These are phyloP conservation scores for Colletotrichum shisoi DNA, from an alignment of 2,329 filamentous ascomycete genomes.

Conservation along the genomic window DNA sequence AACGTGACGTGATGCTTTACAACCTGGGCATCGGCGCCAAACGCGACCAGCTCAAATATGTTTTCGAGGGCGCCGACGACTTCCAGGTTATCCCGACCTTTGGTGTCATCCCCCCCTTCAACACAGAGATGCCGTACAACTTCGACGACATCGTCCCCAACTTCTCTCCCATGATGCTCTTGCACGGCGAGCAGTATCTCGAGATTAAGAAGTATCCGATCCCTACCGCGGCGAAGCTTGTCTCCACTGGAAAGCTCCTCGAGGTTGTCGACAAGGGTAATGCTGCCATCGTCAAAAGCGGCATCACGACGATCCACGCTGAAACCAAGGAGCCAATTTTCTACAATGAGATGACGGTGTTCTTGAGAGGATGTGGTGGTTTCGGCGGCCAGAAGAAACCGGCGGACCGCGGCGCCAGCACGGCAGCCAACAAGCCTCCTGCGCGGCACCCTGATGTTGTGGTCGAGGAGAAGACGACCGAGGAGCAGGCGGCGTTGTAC, in stretches of 20 bases:
- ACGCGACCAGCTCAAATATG: conserved; percentile 82
- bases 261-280: conserved; percentile 97
- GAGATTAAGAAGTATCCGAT: conserved; percentile 93
- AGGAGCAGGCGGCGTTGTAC: conserved; percentile 94
- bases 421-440: conserved; percentile 80
- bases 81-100: conserved; percentile 97
- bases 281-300: conserved; percentile 82
- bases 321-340: conserved; percentile 88
- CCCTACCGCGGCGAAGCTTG: conserved; percentile 79
- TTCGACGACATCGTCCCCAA: conserved; percentile 88
- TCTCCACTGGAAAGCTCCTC: conserved; percentile 80
- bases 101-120: conserved; percentile 94
- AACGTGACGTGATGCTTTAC: conserved; percentile 92
- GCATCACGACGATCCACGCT: conserved; percentile 83
- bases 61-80: conserved; percentile 89
- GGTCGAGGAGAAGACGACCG: conserved; percentile 83
- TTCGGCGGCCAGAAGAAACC: conserved; percentile 86
- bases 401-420: conserved; percentile 78
- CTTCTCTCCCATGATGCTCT: conserved; percentile 97
- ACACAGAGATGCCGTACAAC: conserved; percentile 79
- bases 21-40: conserved; percentile 94
- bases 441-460: conserved; percentile 79
- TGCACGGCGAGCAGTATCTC: conserved; percentile 98
- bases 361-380: conserved; percentile 88
- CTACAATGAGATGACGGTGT: conserved; percentile 95